Base-by-base conservation (phyloP, 257 asterid species). In the Handroanthus guayacan region DNA sequence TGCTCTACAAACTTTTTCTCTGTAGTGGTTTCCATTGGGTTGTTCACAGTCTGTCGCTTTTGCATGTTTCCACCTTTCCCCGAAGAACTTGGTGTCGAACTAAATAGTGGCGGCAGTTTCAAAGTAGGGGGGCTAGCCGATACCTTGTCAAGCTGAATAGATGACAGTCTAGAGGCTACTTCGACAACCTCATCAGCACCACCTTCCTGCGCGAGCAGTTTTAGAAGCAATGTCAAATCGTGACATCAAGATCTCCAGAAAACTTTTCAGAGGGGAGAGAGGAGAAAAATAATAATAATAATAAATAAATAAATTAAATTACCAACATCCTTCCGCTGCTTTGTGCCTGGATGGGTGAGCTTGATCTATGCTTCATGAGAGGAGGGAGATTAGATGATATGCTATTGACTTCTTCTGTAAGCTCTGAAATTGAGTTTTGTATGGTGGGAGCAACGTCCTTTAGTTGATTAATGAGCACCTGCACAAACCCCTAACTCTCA, bases 391-490 rank as follows among this genome's bases (percentile, higher is more conserved):
- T 87, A 65, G 97, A 88, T 25, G 97, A 88, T 76, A 91, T 84
- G 86, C 86, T 79, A 82, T 82, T 84, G 72, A 95, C 98, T 88
- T 95, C 98, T 78, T 93, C 96, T 3, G 93, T 85, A 61, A 95
- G 97, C 82, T 90, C 94, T 64, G 92, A 84, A 71, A 93, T 88
- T 66, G 99, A 95, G 72, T 85, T 89, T 83, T 95, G 97, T 84
- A 95, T 89, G 77, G 95, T 80, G 68, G 99, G 99, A 86, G 97
- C 96, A 70, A 91, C 97, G 64, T 93, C 97, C 90, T 95, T 95
- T 77, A 95, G 88, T 79, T 95, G 99, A 88, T 91, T 87, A 54
- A 95, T 93, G 67, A 95, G 99, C 69, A 93, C 99, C 99, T 95
- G 87, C 80, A 87, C 61, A 72, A 68, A 60, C 62, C 63, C 68